phyloP scores from a whole-genome alignment of 768 basidiomycete species.

The Exsudoporus frostii region DNA sequence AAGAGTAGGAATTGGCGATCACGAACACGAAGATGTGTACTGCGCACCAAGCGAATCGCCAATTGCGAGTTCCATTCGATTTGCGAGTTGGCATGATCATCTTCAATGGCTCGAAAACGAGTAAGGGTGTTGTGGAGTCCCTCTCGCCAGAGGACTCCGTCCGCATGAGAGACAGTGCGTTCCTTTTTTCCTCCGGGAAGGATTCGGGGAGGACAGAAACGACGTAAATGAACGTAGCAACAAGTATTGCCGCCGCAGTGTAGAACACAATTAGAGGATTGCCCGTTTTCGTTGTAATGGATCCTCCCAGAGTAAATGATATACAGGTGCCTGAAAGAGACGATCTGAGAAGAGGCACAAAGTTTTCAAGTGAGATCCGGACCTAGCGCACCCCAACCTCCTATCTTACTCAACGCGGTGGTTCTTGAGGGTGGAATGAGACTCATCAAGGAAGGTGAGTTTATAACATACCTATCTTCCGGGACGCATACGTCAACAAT shows the following conservation, averaged over 20 bases:
- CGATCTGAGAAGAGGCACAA: not conserved
- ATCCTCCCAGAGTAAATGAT: constrained; percentile 30
- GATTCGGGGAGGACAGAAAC: constrained; percentile 30
- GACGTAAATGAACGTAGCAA: constrained; percentile 19
- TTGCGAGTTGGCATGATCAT: constrained; percentile 18
- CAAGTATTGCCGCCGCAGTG: constrained; percentile 13
- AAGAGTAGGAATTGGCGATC: constrained; percentile 13
- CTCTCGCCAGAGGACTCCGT: not conserved
- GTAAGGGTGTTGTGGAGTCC: not conserved
- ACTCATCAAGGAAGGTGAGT: not conserved
- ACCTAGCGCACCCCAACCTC: constrained; percentile 33
- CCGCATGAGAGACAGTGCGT: constrained; percentile 9
- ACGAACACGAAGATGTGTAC: constrained; percentile 24
- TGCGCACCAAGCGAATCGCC: constrained; percentile 31
- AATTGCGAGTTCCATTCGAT: constrained; percentile 21
- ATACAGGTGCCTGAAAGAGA: constrained; percentile 20
- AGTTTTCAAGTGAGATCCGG: not conserved
- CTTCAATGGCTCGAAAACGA: constrained; percentile 25
- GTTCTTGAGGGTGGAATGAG: constrained; percentile 22
- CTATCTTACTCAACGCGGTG: constrained; percentile 21
- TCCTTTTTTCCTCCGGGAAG: constrained; percentile 25
- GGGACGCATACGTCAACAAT: constrained; percentile 25
- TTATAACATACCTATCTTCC: constrained; percentile 22
- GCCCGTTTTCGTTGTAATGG: constrained; percentile 25
- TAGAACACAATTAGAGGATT: constrained; percentile 24